These are phyloP conservation scores for Coniella vitis DNA, from an alignment of 2,329 filamentous ascomycete species.

Conservation along the genomic window DNA sequence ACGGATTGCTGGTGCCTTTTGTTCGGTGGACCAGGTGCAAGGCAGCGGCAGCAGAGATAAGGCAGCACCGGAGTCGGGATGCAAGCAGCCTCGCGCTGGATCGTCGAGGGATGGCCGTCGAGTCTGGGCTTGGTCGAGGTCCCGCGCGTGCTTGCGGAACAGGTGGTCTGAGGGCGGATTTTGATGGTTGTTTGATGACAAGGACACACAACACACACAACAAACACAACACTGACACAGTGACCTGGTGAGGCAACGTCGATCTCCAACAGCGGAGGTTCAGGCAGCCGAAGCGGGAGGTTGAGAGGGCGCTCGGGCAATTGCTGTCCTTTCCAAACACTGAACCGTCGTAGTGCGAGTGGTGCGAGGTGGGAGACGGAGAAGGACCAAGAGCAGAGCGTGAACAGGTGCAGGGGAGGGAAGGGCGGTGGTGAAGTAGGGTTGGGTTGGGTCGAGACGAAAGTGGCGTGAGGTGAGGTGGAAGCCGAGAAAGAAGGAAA, in stretches of 20 bases:
- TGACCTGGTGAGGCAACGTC: constrained; percentile 9
- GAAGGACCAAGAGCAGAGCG: constrained; percentile 14
- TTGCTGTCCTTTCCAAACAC: constrained; percentile 4
- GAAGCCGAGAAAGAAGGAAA: constrained; percentile 16
- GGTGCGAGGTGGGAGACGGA: too few relatives aligned
- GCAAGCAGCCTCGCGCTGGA: too few relatives aligned
- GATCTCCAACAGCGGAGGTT: constrained; percentile 6
- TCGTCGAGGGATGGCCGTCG: background rate
- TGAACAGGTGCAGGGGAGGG: background rate
- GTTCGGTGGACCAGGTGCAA: background rate
- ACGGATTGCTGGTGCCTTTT: background rate
- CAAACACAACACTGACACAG: background rate
- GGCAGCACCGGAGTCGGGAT: background rate
- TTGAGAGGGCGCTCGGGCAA: constrained; percentile 2
- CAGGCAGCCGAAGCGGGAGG: background rate
- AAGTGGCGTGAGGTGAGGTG: constrained; percentile 13
- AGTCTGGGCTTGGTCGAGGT: constrained; percentile 9
- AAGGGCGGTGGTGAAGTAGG: constrained; percentile 13
- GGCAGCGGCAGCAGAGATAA: background rate
- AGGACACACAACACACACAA: background rate
- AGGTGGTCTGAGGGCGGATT: too few relatives aligned
- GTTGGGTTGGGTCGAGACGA: constrained; percentile 4
- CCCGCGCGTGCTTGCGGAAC: background rate
- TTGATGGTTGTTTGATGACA: too few relatives aligned
- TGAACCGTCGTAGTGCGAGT: constrained; percentile 8